Percentiles rank a stretch among this genome's conserved stretches.
phyloP scores from a whole-genome alignment of 768 basidiomycete genomes.

The Amanita exitialis region DNA sequence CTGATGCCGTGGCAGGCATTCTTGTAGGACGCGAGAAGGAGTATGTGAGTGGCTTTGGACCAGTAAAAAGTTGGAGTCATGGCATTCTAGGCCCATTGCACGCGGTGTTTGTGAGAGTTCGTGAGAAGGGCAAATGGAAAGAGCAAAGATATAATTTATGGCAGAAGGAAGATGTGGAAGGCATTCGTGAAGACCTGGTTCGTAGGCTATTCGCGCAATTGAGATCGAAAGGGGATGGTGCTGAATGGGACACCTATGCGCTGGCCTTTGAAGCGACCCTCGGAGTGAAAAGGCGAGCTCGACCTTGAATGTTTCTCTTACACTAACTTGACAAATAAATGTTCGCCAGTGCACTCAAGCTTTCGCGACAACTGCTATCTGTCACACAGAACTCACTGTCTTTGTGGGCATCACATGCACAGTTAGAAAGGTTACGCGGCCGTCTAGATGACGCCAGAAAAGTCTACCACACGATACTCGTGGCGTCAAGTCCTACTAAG shows the following conservation, averaged over 20 bases:
- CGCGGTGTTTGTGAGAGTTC: conserved; percentile 13
- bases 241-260: conserved; percentile 55
- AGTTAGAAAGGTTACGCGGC: conserved; percentile 58
- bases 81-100: conserved; percentile 50
- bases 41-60: conserved; percentile 53
- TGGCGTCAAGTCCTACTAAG: conserved; percentile 25
- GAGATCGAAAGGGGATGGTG: conserved; percentile 34
- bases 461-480: conserved; percentile 61
- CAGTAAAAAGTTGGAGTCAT: conserved; percentile 56
- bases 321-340: not conserved
- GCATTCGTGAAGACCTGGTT: conserved; percentile 39
- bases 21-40: conserved; percentile 58
- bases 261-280: conserved; percentile 60
- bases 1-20: conserved; percentile 57
- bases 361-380: conserved; percentile 57
- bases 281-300: conserved; percentile 44
- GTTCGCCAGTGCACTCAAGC: conserved; percentile 47
- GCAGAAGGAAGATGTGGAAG: conserved; percentile 37
- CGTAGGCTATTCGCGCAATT: conserved; percentile 52
- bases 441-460: conserved; percentile 64
- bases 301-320: not conserved
- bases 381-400: conserved; percentile 41
- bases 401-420: conserved; percentile 73
- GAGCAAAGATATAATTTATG: conserved; percentile 19
- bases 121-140: conserved; percentile 17